phyloP scores from a whole-genome alignment of 2,329 filamentous ascomycete species.

The Sporothrix brasiliensis region DNA sequence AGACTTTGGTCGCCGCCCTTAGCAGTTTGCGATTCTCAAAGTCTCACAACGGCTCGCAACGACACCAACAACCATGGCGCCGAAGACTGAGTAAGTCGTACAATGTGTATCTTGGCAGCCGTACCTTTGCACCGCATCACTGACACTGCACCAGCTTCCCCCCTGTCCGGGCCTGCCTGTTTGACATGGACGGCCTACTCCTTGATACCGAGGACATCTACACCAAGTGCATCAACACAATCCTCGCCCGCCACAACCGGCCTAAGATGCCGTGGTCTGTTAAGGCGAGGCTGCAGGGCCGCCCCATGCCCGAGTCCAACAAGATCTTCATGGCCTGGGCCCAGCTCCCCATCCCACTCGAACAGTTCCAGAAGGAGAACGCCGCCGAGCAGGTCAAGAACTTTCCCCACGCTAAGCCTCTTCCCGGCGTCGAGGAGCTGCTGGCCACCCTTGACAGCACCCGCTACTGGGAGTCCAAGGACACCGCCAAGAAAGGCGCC shows the following conservation, averaged over 20 bases:
- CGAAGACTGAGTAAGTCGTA: constrained; percentile 42
- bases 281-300: constrained; percentile 79
- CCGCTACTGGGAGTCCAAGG: constrained; percentile 52
- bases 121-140: background rate
- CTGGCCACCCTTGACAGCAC: constrained; percentile 62
- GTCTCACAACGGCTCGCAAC: too few species aligned
- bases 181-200: constrained; percentile 97
- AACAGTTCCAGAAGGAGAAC: constrained; percentile 66
- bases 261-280: constrained; percentile 86
- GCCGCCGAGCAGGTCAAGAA: constrained; percentile 66
- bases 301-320: constrained; percentile 57
- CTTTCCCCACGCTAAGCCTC: constrained; percentile 74
- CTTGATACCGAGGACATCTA: constrained; percentile 93
- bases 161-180: constrained; percentile 85
- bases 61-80: constrained; percentile 38
- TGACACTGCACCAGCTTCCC: constrained; percentile 57
- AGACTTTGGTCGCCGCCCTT: background rate
- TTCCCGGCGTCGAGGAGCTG: constrained; percentile 75
- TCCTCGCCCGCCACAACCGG: constrained; percentile 74
- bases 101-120: too few species aligned
- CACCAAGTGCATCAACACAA: constrained; percentile 77
- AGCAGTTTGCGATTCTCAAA: background rate
- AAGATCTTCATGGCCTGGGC: constrained; percentile 75
- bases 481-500: constrained; percentile 25
- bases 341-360: constrained; percentile 72